Evolutionary conservation across 2,329 filamentous ascomycete species (phyloP), one percentile per base, ranked within the genome.

Genomic region (Coleophoma crateriformis): DNA sequence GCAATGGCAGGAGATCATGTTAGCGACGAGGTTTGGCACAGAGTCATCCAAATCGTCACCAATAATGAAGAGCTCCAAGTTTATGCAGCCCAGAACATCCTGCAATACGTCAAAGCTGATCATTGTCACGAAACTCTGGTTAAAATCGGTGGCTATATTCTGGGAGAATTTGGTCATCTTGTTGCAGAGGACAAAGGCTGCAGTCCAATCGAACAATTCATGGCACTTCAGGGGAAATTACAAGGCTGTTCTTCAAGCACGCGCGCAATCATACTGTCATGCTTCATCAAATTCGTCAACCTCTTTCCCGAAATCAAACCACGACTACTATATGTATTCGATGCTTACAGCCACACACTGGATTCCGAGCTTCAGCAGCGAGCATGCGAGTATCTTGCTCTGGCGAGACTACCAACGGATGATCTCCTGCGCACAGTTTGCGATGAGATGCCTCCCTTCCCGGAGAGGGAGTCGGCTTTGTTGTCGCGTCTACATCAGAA

Each of bases 1-100:
- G 90, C 92, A 51, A 91, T 97, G 82, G 94, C 95, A 3, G 94
- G 94, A 58, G 94, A 99, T 63, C 94, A 99, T 67, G 92, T 99
- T 59, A 97, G 92, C 68, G 95, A 99, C 56, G 94, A 99, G 70
- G 94, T 99, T 15, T 99, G 94, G 94, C 94, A 99, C 67, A 85
- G 94, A 60, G 92, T 99, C 49, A 96, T 96, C 55, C 94, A 99
- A 67, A 97, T 99, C 60, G 91, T 97, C 51, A 97, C 94, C 48
- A 99, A 99, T 74, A 99, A 99, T 68, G 94, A 99, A 68, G 92
- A 97, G 67, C 78, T 99, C 11, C 94, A 99, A 69, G 86, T 96
- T 0, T 99, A 99, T 65, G 94, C 94, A 1, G 90, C 94, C 4
- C 89, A 95, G 64, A 95, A 95, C 60, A 90, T 94, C 19, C 73